Evolutionary conservation across 139 green algal species (phyloP), one percentile per base, ranked within the genome.

Genomic region (Coelastrella sp.): DNA sequence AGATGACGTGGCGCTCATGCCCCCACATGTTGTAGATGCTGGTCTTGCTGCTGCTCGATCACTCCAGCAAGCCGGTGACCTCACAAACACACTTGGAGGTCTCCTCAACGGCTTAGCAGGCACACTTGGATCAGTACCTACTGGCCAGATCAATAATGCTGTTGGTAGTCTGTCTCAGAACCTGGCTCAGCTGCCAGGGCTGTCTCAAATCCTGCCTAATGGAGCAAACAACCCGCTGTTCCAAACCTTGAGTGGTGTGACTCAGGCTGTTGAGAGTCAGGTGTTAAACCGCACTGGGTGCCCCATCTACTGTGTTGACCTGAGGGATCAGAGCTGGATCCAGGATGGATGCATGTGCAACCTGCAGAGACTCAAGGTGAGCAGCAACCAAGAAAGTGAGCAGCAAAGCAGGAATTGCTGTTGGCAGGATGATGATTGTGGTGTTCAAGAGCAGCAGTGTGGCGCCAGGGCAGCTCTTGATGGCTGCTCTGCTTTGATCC

Each of bases 341-440:
- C 14, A 70, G 49, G 84, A 88, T 35, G 84, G 84, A 8, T 88
- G 84, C 68, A 58, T 88, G 20, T 88, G 84, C 68, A 81, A 88
- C 35, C 66, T 88, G 49, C 35, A 88, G 22, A 22, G 84, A 22
- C 17, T 88, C 3, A 88, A 81, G 84, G 84, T 88, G 20, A 59
- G 84, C 56, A 27, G 61, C 35, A 49, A 49, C 35, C 35, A 49
- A 49, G 35, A 3, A 49, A 49, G 3, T 49, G 35, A 49, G 35
- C 35, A 49, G 35, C 35, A 49, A 49, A 49, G 35, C 35, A 49
- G 35, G 35, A 49, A 49, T 49, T 3, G 35, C 35, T 49, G 1
- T 49, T 49, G 35, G 35, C 35, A 49, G 35, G 35, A 49, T 49
- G 35, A 49, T 49, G 35, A 49, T 49, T 49, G 35, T 49, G 35